Evolutionary conservation across 2,329 filamentous ascomycete species (phyloP).

Genomic region (Colletotrichum musicola): DNA sequence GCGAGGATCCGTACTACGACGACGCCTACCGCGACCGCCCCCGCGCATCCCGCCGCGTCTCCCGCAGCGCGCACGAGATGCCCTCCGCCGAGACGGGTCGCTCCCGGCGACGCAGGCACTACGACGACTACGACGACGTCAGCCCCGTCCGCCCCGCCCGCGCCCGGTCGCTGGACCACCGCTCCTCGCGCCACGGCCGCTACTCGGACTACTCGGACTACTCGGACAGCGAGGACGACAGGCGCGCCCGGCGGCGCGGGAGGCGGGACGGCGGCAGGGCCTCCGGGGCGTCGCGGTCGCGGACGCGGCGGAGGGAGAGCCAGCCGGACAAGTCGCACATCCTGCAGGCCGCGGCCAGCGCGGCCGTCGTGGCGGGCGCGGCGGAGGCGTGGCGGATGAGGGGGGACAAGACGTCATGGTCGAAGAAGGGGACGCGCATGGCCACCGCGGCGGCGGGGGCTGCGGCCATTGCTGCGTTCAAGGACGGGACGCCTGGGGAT

Average conservation of each 20-base stretch:
- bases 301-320: neutral
- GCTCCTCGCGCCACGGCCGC: slow-evolving; percentile 10
- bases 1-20: slow-evolving; percentile 25
- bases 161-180: slow-evolving; percentile 26
- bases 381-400: slow-evolving; percentile 37
- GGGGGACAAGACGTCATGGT: slow-evolving; percentile 36
- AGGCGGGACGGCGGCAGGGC: slow-evolving; percentile 4
- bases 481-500: slow-evolving; percentile 15
- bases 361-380: slow-evolving; percentile 36
- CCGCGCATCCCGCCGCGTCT: slow-evolving; percentile 16
- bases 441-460: slow-evolving; percentile 39
- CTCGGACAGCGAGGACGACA: slow-evolving; percentile 29
- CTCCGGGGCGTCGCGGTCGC: slow-evolving; percentile 1
- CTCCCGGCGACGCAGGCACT: neutral
- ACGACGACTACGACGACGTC: slow-evolving; percentile 13
- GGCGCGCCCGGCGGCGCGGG: slow-evolving; percentile 3
- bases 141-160: slow-evolving; percentile 21
- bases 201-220: slow-evolving; percentile 30
- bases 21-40: slow-evolving; percentile 19
- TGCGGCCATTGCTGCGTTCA: slow-evolving; percentile 39
- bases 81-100: slow-evolving; percentile 15
- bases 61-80: slow-evolving; percentile 22
- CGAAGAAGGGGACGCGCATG: slow-evolving; percentile 34
- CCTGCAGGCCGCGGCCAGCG: slow-evolving; percentile 34
- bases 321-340: slow-evolving; percentile 29